Base-by-base conservation (phyloP, 2,329 filamentous ascomycete genomes). In the Leptographium lundbergii region DNA sequence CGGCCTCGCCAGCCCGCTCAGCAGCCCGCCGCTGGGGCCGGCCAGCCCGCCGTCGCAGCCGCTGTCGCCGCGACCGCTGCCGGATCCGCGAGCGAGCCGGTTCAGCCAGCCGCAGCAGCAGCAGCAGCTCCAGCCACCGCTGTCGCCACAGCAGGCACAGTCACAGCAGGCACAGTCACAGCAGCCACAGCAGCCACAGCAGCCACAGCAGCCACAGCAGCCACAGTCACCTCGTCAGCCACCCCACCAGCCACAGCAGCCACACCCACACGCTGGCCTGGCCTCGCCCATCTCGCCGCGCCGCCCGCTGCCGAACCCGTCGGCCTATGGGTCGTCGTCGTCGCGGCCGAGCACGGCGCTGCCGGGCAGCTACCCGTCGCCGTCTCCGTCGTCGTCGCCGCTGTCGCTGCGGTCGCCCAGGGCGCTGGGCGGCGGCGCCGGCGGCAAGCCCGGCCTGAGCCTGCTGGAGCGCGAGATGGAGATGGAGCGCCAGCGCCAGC, bases 401-500 rank as follows among this genome's bases (percentile, higher is more conserved):
- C 24, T 45, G 24, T 50, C 6, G 36, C 56, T 7, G 29, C 54
- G 13, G 47, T 54, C 55, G 52, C 54, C 51, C 4, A 54, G 7
- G 19, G 39, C 17, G n/a, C 54, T 55, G 78, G 81, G 68, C 86
- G 83, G 24, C 84, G 83, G 68, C n/a, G 80, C 82, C 1, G 79
- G 75, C 32, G 22, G 13, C 19, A n/a, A 22, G 13, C 56, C 0
- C 1, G 79, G 79, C 63, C 88, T 86, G 73, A 87, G 84, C 0
- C 76, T 91, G 11, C 78, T 91, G 1, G 88, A 91, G 72, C 81
- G 86, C 32, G 88, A 91, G 71, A 90, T 91, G 86, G 87, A 91
- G 69, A 77, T 86, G 68, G 88, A 91, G 71, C 78, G 88, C 10
- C 82, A 89, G 73, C 77, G 87, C 17, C 88, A 91, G 72, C 79